Percentiles rank a stretch among this genome's conserved stretches.
phyloP scores from a whole-genome alignment of 345 rosid genomes.

The Linum usitatissimum region DNA sequence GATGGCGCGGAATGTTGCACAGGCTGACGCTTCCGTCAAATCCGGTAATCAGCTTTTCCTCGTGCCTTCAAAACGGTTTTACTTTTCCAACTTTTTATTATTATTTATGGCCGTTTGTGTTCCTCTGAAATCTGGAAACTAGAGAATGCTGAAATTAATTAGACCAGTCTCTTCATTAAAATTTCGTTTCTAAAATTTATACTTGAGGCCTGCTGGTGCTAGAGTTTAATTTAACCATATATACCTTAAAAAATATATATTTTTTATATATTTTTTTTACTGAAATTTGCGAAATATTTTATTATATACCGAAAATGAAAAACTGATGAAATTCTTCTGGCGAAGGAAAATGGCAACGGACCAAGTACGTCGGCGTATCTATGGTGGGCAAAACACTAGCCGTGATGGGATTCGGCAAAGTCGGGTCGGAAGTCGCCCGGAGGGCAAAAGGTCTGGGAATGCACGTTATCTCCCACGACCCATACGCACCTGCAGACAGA shows the following conservation, averaged over 20 bases:
- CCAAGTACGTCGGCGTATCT: not conserved
- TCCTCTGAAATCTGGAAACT: not conserved
- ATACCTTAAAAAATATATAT: too few species aligned
- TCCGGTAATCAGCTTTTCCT: not conserved
- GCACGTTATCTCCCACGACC: not conserved
- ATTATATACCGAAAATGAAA: too few species aligned
- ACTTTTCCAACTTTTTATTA: not conserved
- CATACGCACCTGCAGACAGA: not conserved
- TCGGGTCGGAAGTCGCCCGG: slow-evolving; percentile 2
- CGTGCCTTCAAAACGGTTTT: not conserved
- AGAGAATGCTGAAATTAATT: not conserved
- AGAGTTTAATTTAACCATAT: too few species aligned
- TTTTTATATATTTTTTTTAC: too few species aligned
- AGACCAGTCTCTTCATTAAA: not conserved
- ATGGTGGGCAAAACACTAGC: slow-evolving; percentile 1
- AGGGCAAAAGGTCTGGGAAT: slow-evolving; percentile 2
- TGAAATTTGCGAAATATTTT: too few species aligned
- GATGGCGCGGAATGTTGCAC: slow-evolving; percentile 1
- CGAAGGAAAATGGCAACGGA: not conserved
- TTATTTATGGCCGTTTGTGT: too few species aligned
- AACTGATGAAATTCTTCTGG: not conserved
- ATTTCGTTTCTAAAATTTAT: too few species aligned
- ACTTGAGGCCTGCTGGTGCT: too few species aligned
- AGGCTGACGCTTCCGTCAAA: slow-evolving; percentile 4
- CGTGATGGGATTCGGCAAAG: slow-evolving; percentile 1